Base-by-base conservation (phyloP, 2,329 filamentous ascomycete genomes). In the Plectosphaerella cucumerina region DNA sequence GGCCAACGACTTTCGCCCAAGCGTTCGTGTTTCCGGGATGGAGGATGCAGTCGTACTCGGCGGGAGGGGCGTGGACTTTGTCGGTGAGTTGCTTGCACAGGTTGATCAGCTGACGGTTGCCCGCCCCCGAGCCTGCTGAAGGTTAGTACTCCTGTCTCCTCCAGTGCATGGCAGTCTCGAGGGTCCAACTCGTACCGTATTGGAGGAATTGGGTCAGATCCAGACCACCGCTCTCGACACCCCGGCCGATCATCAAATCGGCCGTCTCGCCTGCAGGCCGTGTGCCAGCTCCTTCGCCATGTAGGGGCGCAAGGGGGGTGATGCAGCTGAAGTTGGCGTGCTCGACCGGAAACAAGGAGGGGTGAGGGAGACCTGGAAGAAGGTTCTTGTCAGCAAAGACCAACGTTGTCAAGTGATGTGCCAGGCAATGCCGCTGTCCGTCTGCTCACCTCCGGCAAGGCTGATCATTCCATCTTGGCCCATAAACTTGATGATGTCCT, bases 401-500 rank as follows among this genome's bases (percentile, higher is more conserved):
- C 21, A 26, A 26, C 23, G 23, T 26, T 41, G 14, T 41, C 37
- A 8, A 8, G 15, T 14, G 18, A 41, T 5, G 4, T 17, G n/a
- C 15, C 37, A n/a, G 37, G 23, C 23, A 26, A 26, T 26, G 23
- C 23, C 23, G 23, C 23, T 26, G 23, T 26, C 23, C 23, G 23
- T 26, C 23, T 14, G 4, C 2, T 46, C 45, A 64, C 63, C 63
- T 55, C 63, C 63, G 2, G 64, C 63, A 5, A 65, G 50, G 47
- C 60, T 64, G 23, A 66, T 61, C 65, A 67, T 67, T 14, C 62
- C 64, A 50, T 66, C 64, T n/a, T 58, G 55, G 1, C 50, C 59
- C 64, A 66, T 66, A n/a, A 58, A 65, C 49, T 61, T 61, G 51
- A 67, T 60, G 20, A 66, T 67, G 35, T 66, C 63, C 46, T 67